Evolutionary conservation across 805 yeast species (phyloP).

Genomic region (Saccharomycopsis fibuligera): DNA sequence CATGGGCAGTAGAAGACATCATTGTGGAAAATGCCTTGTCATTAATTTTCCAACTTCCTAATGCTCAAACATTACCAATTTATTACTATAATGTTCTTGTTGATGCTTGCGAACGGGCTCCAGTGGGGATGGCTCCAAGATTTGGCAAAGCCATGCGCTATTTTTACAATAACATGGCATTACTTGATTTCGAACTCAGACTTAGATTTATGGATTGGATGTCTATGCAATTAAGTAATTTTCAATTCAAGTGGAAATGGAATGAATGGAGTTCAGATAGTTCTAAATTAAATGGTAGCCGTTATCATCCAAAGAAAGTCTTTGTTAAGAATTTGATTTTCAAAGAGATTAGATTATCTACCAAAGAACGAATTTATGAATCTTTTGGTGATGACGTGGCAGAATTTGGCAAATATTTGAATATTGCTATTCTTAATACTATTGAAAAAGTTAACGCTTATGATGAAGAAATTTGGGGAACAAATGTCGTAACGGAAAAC

Average conservation of each 20-base stretch:
- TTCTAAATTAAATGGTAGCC: constrained; percentile 34
- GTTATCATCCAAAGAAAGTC: constrained; percentile 64
- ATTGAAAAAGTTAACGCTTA: constrained; percentile 31
- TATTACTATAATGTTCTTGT: constrained; percentile 82
- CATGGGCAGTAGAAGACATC: constrained; percentile 89
- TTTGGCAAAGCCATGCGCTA: constrained; percentile 88
- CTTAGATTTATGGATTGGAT: constrained; percentile 83
- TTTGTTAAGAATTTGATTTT: constrained; percentile 74
- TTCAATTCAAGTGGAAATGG: constrained; percentile 97
- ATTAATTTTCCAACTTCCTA: constrained; percentile 70
- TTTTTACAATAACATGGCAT: constrained; percentile 60
- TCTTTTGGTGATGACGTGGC: constrained; percentile 48
- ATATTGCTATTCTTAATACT: constrained; percentile 33
- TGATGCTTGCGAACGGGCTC: constrained; percentile 79
- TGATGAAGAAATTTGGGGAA: constrained; percentile 33
- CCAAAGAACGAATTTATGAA: constrained; percentile 59
- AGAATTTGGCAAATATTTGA: constrained; percentile 45
- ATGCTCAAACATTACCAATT: constrained; percentile 56
- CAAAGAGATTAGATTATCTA: constrained; percentile 81
- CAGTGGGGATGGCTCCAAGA: constrained; percentile 84
- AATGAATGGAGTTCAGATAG: constrained; percentile 78
- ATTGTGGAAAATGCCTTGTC: constrained; percentile 78
- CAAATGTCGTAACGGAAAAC: constrained; percentile 2
- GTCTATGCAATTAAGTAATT: constrained; percentile 86
- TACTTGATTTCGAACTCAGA: constrained; percentile 70